Conservation (phyloP, 257 asterid genomes). For the Eucommia ulmoides region DNA sequence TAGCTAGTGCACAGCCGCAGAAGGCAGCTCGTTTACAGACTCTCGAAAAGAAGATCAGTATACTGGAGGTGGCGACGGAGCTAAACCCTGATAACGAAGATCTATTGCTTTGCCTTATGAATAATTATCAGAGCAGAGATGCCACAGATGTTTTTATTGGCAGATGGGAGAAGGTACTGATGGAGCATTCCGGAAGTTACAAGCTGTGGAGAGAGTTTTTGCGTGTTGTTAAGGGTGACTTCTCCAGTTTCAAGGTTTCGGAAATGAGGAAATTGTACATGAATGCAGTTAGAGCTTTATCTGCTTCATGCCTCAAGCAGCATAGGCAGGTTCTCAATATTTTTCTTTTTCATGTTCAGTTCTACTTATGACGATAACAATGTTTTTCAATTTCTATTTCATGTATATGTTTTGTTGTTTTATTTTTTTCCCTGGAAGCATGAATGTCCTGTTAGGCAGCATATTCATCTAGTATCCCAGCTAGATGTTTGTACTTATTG, state of each 20-base stretch:
- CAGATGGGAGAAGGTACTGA: slow-evolving; percentile 84
- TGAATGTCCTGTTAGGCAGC: no score
- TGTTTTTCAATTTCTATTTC: no score
- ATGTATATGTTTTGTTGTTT: no score
- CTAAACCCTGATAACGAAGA: slow-evolving; percentile 86
- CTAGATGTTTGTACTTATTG: no score
- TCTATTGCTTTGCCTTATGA: slow-evolving; percentile 71
- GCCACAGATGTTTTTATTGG: slow-evolving; percentile 52
- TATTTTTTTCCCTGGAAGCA: no score
- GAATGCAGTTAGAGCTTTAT: slow-evolving; percentile 80
- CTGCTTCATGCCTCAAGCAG: slow-evolving; percentile 81
- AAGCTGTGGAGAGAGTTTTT: slow-evolving; percentile 88
- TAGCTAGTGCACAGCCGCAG: slow-evolving; percentile 75
- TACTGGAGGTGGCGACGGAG: slow-evolving; percentile 91
- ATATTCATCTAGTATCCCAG: no score
- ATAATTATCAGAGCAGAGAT: slow-evolving; percentile 74
- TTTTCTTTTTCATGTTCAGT: slow-evolving; percentile 15
- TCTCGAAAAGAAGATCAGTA: slow-evolving; percentile 89
- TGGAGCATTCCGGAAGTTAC: slow-evolving; percentile 68
- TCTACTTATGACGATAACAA: no score
- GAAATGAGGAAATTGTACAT: slow-evolving; percentile 87
- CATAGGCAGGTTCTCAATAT: slow-evolving; percentile 98
- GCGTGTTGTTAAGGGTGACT: slow-evolving; percentile 68
- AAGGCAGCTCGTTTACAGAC: slow-evolving; percentile 91
- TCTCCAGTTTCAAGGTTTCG: slow-evolving; percentile 90